Percentiles rank a stretch among this genome's conserved stretches.
Evolutionary conservation across 1,284 basidiomycete genomes (phyloP).

Genomic region (Neonothopanus nambi): DNA sequence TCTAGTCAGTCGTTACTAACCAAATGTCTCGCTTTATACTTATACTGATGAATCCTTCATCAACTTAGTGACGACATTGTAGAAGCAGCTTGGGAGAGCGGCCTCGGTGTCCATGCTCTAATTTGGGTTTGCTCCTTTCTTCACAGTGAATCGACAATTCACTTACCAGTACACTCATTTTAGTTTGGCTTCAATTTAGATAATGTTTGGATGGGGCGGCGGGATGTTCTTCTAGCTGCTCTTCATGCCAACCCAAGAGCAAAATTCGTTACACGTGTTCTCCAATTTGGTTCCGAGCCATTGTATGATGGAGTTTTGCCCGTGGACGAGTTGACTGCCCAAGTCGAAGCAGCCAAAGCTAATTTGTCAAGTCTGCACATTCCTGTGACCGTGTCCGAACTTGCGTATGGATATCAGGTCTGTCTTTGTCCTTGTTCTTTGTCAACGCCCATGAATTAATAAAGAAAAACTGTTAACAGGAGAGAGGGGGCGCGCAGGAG

Average conservation of each 20-base stretch:
- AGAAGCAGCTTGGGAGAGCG: conserved; percentile 68
- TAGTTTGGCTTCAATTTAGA: conserved; percentile 65
- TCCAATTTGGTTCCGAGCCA: conserved; percentile 75
- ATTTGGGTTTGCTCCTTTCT: conserved; percentile 58
- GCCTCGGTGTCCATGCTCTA: conserved; percentile 70
- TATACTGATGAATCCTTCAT: neutral
- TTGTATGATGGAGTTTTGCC: conserved; percentile 63
- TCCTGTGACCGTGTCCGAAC: conserved; percentile 63
- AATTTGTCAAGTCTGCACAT: conserved; percentile 56
- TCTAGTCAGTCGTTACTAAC: conserved; percentile 57
- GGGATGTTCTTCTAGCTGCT: conserved; percentile 53
- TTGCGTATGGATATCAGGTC: conserved; percentile 30
- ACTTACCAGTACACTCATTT: neutral
- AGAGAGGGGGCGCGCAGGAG: conserved; percentile 50
- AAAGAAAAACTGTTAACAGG: conserved; percentile 35
- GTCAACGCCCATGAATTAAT: neutral
- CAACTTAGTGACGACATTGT: conserved; percentile 60
- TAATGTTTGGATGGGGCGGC: conserved; percentile 53
- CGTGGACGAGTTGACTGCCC: conserved; percentile 49
- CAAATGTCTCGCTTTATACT: conserved; percentile 3
- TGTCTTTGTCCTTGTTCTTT: neutral
- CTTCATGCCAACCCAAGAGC: conserved; percentile 65
- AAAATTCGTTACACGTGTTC: conserved; percentile 63
- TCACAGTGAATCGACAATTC: neutral
- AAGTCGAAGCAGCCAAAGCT: conserved; percentile 52